Evolutionary conservation across 106 monocot species (phyloP), one percentile per base, ranked within the genome.

Genomic region (Vanilla planifolia): DNA sequence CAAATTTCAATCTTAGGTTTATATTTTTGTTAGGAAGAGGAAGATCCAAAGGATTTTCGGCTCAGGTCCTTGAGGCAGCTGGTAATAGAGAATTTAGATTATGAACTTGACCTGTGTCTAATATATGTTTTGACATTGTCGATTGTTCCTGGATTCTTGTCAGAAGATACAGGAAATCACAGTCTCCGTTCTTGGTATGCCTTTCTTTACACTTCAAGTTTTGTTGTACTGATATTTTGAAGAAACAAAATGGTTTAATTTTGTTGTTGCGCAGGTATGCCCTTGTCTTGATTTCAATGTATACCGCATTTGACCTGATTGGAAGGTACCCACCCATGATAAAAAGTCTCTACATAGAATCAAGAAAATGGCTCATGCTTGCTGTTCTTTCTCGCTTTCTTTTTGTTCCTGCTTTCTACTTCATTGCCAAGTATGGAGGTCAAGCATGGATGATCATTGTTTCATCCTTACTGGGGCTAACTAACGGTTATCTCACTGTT

Each of bases 331-430:
- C 71, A n/a, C 88, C 93, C 39, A 44, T 85, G 7, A 42, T 89
- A 42, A 39, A 74, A 36, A 6, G 11, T 2, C 33, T 85, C 35
- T 78, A 73, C 61, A 62, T 93, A 32, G 75, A 44, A 33, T 89
- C 88, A 26, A 52, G 88, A 16, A 88, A 80, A 66, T 51, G 74
- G 6, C 68, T 93, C 8, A 50, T 73, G 29, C 16, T 25, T 2
- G 73, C 77, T 28, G 53, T 63, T 37, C 16, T 82, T 13, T 81
- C 85, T 23, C 79, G 89, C 10, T 82, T 93, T 43, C 23, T 89
- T 4, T 59, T 93, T n/a, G 73, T 93, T 46, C 93, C 93, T 6
- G 89, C 93, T 16, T 93, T 89, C 68, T 93, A 93, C 58, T 89
- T 85, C 73, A 89, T 88, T 0, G 81, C 84, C 8, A 88, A 85